Evolutionary conservation across 2,329 filamentous ascomycete species (phyloP).

Genomic region (Apiospora hydei): DNA sequence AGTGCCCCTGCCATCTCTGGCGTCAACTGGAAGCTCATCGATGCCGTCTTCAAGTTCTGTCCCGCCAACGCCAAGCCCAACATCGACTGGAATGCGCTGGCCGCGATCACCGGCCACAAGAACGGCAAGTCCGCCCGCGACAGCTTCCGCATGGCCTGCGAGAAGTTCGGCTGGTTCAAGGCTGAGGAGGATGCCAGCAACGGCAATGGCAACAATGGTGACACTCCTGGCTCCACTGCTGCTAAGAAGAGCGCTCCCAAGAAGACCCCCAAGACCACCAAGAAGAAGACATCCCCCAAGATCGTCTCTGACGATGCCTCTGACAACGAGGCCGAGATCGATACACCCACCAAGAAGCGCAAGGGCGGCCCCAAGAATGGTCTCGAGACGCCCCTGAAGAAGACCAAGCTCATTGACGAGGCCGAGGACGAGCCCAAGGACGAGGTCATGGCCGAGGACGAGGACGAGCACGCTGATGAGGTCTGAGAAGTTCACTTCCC

Average conservation of each 20-base stretch:
- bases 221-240: background rate
- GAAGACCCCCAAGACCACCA: background rate
- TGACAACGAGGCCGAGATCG: background rate
- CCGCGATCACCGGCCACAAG: background rate
- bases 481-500: background rate
- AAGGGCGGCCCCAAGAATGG: background rate
- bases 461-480: background rate
- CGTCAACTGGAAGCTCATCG: background rate
- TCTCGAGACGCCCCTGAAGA: background rate
- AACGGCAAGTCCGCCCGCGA: background rate
- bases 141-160: background rate
- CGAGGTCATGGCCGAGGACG: background rate
- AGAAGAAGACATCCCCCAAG: background rate
- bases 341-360: slow-evolving; percentile 6
- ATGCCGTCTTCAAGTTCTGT: background rate
- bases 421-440: background rate
- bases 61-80: background rate
- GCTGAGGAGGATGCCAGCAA: background rate
- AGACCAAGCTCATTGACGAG: background rate
- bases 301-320: background rate
- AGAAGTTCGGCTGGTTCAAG: background rate
- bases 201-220: background rate
- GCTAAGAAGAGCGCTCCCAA: background rate
- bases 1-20: background rate
- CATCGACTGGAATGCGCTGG: background rate